Conservation (phyloP, 176 grass and related monocot genomes). For the Pontederia crassipes region DNA sequence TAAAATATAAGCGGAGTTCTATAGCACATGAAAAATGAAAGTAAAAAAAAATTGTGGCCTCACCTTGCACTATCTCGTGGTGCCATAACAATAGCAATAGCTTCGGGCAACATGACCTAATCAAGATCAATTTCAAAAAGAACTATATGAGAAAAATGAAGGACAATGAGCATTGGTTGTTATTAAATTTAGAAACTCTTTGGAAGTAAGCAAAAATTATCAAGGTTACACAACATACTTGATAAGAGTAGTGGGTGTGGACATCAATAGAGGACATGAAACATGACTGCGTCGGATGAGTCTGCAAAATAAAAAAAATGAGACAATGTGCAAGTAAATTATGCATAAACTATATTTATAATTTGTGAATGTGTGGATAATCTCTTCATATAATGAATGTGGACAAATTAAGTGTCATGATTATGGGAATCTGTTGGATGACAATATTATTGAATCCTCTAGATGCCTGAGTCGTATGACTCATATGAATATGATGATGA, state of each 20-base stretch:
- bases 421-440: no score
- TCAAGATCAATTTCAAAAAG: constrained; percentile 7
- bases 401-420: no score
- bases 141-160: neutral
- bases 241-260: constrained; percentile 51
- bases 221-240: constrained; percentile 12
- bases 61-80: constrained; percentile 43
- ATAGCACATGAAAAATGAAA: neutral
- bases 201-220: neutral
- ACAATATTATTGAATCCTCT: no score
- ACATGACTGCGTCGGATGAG: constrained; percentile 50
- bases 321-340: neutral
- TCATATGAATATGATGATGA: no score
- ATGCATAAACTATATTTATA: no score
- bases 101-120: constrained; percentile 50
- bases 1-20: no score
- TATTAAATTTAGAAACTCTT: no score
- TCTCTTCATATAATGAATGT: no score
- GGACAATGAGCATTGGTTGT: no score
- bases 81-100: constrained; percentile 60
- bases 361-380: no score
- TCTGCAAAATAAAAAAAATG: constrained; percentile 21
- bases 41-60: neutral
- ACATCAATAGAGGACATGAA: constrained; percentile 57
- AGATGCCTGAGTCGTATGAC: no score